Evolutionary conservation across 2,329 filamentous ascomycete species (phyloP), one percentile per base, ranked within the genome.

Genomic region (Pezicula neosporulosa): DNA sequence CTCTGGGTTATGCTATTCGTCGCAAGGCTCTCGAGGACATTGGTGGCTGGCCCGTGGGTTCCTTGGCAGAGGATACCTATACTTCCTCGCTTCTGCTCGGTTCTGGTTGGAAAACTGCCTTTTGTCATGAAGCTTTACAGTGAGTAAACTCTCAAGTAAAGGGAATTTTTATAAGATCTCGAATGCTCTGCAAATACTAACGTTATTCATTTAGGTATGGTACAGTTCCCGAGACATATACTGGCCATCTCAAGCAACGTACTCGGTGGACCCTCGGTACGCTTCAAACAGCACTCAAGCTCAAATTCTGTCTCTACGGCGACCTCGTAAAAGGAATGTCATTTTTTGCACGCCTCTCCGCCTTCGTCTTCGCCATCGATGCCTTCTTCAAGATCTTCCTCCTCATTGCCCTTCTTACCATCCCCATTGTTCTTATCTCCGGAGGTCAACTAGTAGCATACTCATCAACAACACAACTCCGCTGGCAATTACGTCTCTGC

Each of bases 21-120:
- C 78, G 82, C n/a, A 67, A 74, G 48, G 82, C 83, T 6, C 69
- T 86, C 4, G 77, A 82, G 16, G 72, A 78, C 18, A 83, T 86
- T 53, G 82, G 81, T 58, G 80, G 82, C 57, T 85, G 83, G 56
- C 82, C 82, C 0, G 72, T 78, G 1, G 80, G 76, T 13, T 82
- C 79, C 4, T 67, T 85, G 7, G 77, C 80, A 4, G 83, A 86
- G 62, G 83, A 86, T 60, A 76, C 82, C 2, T 77, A 74, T 45
- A 83, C 77, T 3, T 84, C 81, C 6, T 80, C 76, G 1, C 67
- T 81, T 28, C 76, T 86, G 62, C 74, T 84, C 1, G 81, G 78
- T 2, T 73, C 70, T 52, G 83, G 83, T 41, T 86, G 82, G 82
- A 78, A 77, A 60, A 84, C 81, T 2, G 80, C 77, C 0, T 85